Evolutionary conservation across 352 stramenopile genomes (phyloP), one percentile per base, ranked within the genome.

Genomic region (Pythium myriotylum): DNA sequence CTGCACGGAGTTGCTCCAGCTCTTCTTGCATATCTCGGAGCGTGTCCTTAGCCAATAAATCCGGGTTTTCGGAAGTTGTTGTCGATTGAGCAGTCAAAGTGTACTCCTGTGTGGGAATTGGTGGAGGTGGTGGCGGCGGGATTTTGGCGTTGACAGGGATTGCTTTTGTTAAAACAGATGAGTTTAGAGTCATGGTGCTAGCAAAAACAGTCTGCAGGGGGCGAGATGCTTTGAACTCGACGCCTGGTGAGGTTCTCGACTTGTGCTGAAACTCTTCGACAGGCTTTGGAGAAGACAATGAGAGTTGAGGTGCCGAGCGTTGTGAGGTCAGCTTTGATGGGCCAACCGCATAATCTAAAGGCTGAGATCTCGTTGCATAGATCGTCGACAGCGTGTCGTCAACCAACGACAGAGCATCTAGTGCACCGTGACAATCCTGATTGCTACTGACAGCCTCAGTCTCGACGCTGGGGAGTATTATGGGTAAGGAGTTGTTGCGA

Each of bases 301-400:
- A 23, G 10, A 66, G 20, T 19, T 55, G 39, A 2, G 49, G 33
- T 0, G 22, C 50, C 16, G 59, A 66, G 10, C 32, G 40, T 43
- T 60, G 48, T 5, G 33, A 4, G 13, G n/a, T 20, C 0, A 65
- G 33, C n/a, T 8, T 6, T 17, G 9, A 1, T 0, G 39, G 17
- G 10, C 2, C 23, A 22, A 13, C 12, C 5, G 13, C 1, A 16
- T n/a, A 14, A 3, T 19, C 3, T 22, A 32, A 4, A 16, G 26
- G 39, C 8, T 49, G 59, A 12, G 54, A 40, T 10, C 48, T 27
- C 1, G 66, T 39, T 10, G 53, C 57, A 59, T 89, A 79, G 57
- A 89, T 80, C 24, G 63, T 77, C 48, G 76, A 62, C 23, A 89
- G 72, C 2, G 75, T 81, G 33, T 86, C 74, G 51, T 86, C 73